These are phyloP conservation scores for Aspergillus diversus DNA, from an alignment of 495 filamentous ascomycete species.

Conservation along the genomic window DNA sequence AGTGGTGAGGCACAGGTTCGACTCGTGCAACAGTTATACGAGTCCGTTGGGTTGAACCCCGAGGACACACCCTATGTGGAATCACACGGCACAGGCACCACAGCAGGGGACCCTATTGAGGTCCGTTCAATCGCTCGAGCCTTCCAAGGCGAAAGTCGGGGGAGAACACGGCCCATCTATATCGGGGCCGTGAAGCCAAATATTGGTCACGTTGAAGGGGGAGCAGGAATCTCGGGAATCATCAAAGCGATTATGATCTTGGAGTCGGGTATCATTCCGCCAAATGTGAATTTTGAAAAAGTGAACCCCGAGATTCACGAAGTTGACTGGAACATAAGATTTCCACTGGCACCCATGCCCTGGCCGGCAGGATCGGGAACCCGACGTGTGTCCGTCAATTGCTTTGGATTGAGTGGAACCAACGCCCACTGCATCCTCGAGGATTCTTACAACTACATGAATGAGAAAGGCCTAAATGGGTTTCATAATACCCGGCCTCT, in stretches of 20 bases:
- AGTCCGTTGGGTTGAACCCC: slow-evolving; percentile 23
- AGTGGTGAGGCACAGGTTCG: background rate
- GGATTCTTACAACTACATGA: background rate
- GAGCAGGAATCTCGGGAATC: slow-evolving; percentile 56
- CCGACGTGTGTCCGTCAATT: background rate
- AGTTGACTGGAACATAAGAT: background rate
- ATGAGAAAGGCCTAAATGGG: background rate
- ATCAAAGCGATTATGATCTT: slow-evolving; percentile 61
- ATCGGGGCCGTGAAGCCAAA: slow-evolving; percentile 50
- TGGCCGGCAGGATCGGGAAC: background rate
- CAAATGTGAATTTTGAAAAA: slow-evolving; percentile 38
- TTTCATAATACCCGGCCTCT: background rate
- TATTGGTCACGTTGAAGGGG: slow-evolving; percentile 57
- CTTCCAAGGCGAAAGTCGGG: slow-evolving; percentile 27
- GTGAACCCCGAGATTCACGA: slow-evolving; percentile 9
- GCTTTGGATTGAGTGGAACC: background rate
- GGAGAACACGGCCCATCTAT: slow-evolving; percentile 4
- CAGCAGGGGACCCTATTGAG: slow-evolving; percentile 45
- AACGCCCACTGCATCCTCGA: background rate
- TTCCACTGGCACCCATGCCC: background rate
- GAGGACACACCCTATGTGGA: slow-evolving; percentile 31
- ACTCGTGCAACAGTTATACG: slow-evolving; percentile 30
- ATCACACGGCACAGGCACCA: slow-evolving; percentile 44
- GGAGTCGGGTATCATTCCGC: slow-evolving; percentile 49
- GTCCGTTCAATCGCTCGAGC: slow-evolving; percentile 44